These are phyloP conservation scores for Omphalea diandra DNA, from an alignment of 441 rosid genomes.

Conservation along the genomic window DNA sequence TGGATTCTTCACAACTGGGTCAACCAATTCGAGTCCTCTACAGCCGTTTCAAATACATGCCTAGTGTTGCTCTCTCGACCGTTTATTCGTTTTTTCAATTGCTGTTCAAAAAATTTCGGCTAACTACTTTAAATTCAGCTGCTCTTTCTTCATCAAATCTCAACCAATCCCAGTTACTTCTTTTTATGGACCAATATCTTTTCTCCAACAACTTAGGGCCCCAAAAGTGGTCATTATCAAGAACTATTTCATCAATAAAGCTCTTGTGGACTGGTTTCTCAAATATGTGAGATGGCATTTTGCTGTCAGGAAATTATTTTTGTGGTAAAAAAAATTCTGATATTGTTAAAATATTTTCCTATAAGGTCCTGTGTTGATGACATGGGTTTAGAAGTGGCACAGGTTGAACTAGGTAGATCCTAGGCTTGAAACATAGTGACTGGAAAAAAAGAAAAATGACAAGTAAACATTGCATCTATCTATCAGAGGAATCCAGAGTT, in stretches of 20 bases:
- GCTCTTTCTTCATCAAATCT: no score
- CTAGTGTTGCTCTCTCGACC: constrained; percentile 2
- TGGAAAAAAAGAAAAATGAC: background rate
- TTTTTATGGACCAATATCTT: background rate
- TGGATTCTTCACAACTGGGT: no score
- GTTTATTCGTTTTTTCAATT: constrained; percentile 8
- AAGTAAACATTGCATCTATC: background rate
- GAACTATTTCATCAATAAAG: background rate
- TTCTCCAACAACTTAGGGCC: background rate
- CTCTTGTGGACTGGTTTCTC: background rate
- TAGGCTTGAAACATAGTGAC: background rate
- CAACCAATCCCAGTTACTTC: background rate
- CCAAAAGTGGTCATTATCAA: background rate
- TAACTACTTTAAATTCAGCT: no score
- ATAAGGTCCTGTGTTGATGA: background rate
- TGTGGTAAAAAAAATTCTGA: background rate
- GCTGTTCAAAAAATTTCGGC: background rate
- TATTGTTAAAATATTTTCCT: no score
- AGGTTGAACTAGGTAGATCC: background rate
- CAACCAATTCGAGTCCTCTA: no score
- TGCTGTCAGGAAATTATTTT: background rate
- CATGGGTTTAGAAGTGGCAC: background rate
- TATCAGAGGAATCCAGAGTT: background rate
- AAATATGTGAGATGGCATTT: background rate
- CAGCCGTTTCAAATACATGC: no score